Percentiles rank a stretch among this genome's conserved stretches.
phyloP scores from a whole-genome alignment of 1,139 yeast species.

The Blastobotrys malaysiensis region DNA sequence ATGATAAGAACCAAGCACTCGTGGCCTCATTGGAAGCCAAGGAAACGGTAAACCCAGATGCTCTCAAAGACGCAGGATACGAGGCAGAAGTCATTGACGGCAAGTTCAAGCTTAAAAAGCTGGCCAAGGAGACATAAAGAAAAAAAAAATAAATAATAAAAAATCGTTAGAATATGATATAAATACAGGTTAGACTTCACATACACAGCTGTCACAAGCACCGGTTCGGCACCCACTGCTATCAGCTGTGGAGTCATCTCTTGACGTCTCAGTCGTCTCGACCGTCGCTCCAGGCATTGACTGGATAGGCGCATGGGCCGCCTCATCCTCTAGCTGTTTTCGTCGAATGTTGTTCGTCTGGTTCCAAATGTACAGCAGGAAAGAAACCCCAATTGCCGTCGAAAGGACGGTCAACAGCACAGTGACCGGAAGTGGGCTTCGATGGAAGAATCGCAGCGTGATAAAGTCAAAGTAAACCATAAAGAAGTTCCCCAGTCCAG shows the following conservation, averaged over 20 bases:
- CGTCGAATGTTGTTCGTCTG: conserved; percentile 49
- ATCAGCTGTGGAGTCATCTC: background rate
- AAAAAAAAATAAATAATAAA: conserved; percentile 1
- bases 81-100: conserved; percentile 56
- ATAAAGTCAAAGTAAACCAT: conserved; percentile 58
- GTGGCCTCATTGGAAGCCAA: conserved; percentile 61
- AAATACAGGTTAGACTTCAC: conserved; percentile 15
- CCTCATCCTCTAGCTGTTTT: conserved; percentile 54
- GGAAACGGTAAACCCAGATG: conserved; percentile 45
- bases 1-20: conserved; percentile 63
- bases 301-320: conserved; percentile 49
- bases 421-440: conserved; percentile 80
- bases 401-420: conserved; percentile 48
- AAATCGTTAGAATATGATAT: conserved; percentile 1
- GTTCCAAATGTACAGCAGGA: conserved; percentile 49
- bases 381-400: conserved; percentile 46
- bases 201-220: conserved; percentile 21
- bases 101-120: conserved; percentile 39
- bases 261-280: background rate
- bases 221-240: conserved; percentile 15
- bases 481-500: conserved; percentile 70
- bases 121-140: conserved; percentile 2
- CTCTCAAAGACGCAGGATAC: conserved; percentile 51
- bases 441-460: conserved; percentile 60
- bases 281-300: conserved; percentile 40